Conservation (phyloP, 495 filamentous ascomycete genomes). For the Penicillium robsamsonii region DNA sequence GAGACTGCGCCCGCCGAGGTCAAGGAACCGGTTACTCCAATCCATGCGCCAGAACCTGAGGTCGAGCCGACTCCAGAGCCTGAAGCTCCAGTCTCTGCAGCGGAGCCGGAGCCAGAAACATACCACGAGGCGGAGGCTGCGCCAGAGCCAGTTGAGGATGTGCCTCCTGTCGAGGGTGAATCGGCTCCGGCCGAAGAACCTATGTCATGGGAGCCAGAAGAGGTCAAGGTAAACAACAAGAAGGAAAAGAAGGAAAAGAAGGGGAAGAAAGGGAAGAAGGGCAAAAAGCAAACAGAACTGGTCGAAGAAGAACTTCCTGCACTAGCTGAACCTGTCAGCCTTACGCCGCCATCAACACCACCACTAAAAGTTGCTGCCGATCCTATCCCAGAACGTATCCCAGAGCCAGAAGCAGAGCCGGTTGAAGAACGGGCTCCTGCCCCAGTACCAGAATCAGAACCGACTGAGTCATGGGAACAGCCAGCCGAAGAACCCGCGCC, state of each 20-base stretch:
- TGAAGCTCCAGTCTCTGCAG: not conserved
- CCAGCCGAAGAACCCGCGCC: not conserved
- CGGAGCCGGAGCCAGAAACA: slow-evolving; percentile 5
- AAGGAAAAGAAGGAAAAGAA: slow-evolving; percentile 31
- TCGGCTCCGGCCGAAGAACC: slow-evolving; percentile 4
- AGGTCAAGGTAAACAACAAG: slow-evolving; percentile 11
- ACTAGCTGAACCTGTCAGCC: slow-evolving; percentile 26
- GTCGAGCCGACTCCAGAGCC: not conserved
- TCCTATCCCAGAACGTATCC: not conserved
- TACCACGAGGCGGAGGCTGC: slow-evolving; percentile 7
- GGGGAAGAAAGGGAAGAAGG: slow-evolving; percentile 30
- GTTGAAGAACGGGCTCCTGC: not conserved
- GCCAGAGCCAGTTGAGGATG: not conserved
- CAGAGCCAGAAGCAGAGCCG: slow-evolving; percentile 1
- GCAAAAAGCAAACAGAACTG: slow-evolving; percentile 24
- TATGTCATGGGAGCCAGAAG: slow-evolving; percentile 13
- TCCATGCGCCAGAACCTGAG: not conserved
- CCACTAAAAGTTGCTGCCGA: slow-evolving; percentile 16
- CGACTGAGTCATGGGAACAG: not conserved
- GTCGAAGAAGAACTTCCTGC: slow-evolving; percentile 6
- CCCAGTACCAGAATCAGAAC: not conserved
- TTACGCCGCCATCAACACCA: slow-evolving; percentile 46
- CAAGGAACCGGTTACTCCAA: not conserved
- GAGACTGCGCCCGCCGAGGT: not conserved
- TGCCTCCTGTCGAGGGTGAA: slow-evolving; percentile 4